Evolutionary conservation across 2,329 filamentous ascomycete species (phyloP), one percentile per base, ranked within the genome.

Genomic region (Endoconidiophora laricicola): DNA sequence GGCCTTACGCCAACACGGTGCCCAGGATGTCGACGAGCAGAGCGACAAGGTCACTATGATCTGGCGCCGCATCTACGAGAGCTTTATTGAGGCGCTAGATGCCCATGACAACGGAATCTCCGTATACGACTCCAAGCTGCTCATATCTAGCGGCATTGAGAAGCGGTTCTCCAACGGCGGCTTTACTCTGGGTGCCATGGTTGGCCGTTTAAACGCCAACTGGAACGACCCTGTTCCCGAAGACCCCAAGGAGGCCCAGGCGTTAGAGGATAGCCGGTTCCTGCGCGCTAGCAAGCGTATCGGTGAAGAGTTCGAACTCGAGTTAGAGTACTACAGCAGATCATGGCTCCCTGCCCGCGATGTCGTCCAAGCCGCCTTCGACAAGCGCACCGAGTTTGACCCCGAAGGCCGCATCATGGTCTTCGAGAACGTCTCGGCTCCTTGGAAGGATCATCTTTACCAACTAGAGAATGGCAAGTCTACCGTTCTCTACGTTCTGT

Each of bases 371-470:
- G 67, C 75, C 40, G 87, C 90, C 7, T 94, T 91, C 62, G 69
- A 72, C 33, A 73, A 74, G 55, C 79, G 90, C 50, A 61, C 66
- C 24, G 69, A 82, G 57, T 75, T 78, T 60, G 84, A 94, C 62
- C 60, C 79, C 7, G 69, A 80, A 56, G 88, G 88, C 51, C 79
- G 86, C 55, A 77, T 96, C 54, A 71, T 96, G 59, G 81, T 95
- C 23, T 74, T 98, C 51, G 76, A 83, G 55, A 70, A 70, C 36
- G 79, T 84, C 61, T 79, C 83, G 52, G 83, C 90, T 54, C 90
- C 90, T 2, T 96, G 91, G 91, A 91, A 94, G 64, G 90, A 96
- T 60, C 91, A 98, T 64, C 73, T 98, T 16, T 96, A 94, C 68
- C 79, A 75, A 16, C 75, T 96, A 24, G 91, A 98, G 67, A 73